Evolutionary conservation across 768 basidiomycete genomes (phyloP), one percentile per base, ranked within the genome.

Genomic region (Heimioporus sp.): DNA sequence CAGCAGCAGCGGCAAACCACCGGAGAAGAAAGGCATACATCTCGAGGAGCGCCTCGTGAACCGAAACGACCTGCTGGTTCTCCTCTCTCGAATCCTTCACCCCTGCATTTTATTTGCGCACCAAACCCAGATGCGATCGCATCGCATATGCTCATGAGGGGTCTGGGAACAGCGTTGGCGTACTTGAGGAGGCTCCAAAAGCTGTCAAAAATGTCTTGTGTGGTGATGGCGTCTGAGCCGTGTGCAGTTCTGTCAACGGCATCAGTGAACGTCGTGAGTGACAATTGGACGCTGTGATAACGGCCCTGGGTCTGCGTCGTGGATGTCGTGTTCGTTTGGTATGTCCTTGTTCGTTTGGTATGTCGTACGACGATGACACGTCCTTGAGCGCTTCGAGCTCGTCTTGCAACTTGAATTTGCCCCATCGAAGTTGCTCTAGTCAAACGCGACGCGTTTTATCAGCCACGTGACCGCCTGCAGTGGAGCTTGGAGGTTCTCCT

Each of bases 1-100:
- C 93, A 2, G 85, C 87, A 0, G 85, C 85, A 11, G 74, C 71
- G 13, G 91, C 89, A 65, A 95, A 95, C 94, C 94, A 98, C 54
- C 86, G 79, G n/a, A 97, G 70, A 21, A 98, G 73, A 66, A 98
- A 98, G 9, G 87, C 89, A 67, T 91, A 98, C 77, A 90, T 85
- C 67, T 98, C 97, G 53, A 99, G 76, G 0, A 91, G 82, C 4
- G 65, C 57, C 66, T 86, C 90, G 68, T 93, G 92, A 0, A 73
- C 62, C 56, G 78, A 68, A 60, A 80, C 77, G 0, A 91, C 73
- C 51, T 86, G 76, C 52, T 84, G 80, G 44, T 86, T 81, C 24
- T 87, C 89, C 7, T 80, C 73, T 10, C 89, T 85, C 21, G 90
- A 69, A 56, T 92, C 90, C 47, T 78, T 79, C 30, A 78, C 62